Evolutionary conservation across 352 stramenopile genomes (phyloP), one percentile per base, ranked within the genome.

Genomic region (Pythium insidiosum): DNA sequence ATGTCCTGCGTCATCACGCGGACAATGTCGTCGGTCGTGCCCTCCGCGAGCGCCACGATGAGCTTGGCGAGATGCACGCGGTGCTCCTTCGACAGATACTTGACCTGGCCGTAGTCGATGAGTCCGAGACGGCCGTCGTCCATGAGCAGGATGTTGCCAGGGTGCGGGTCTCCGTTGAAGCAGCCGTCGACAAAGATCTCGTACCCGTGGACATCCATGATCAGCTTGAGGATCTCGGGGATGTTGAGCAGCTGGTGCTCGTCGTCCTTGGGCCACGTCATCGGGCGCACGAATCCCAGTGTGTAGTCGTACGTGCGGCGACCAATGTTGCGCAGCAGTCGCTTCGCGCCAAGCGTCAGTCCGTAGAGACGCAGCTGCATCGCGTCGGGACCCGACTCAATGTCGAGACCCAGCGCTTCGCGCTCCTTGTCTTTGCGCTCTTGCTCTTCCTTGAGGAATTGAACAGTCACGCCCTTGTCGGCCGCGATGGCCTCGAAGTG

Each of bases 21-120:
- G 38, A 93, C 77, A 31, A 95, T 84, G 26, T 91, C 78, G 13
- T 86, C 79, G 15, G 66, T 68, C 3, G 63, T 74, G 10, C 69
- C 75, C 28, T 84, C 71, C 0, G 77, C 74, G n/a, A 95, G 67
- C 15, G 80, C 76, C 25, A 94, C 64, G 36, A 94, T 81, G n/a
- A 93, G 58, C 56, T 81, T 78, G n/a, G 84, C 82, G 28, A 94
- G 61, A 23, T 81, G 66, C 45, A 86, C 26, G 1, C 80, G 64
- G 30, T 84, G 67, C 50, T 88, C 63, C 39, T 63, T 64, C 11
- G 57, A 73, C 28, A 94, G 85, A 43, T 91, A 72, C 54, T 93
- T 95, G 33, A 94, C 84, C 52, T 97, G 88, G 13, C 88, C 88
- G 44, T 95, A 96, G 63, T 97, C 88, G 34, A 97, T 93, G 37